Base-by-base conservation (phyloP, 2,329 filamentous ascomycete species). In the Penicillium sp. region DNA sequence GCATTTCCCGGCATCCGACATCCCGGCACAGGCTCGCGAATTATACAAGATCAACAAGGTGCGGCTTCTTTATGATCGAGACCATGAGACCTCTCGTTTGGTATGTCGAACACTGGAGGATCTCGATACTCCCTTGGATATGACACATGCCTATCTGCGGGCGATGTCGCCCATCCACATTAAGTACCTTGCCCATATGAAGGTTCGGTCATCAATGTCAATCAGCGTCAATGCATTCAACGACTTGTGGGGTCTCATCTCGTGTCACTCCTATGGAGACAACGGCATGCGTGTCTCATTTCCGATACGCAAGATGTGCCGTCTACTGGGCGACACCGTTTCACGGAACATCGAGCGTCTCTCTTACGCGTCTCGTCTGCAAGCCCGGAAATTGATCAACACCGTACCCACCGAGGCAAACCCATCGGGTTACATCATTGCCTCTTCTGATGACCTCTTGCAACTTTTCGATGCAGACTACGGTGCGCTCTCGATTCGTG, bases 161-260 rank as follows among this genome's bases (percentile, higher is more conserved):
- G 90, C 92, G 4, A 69, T 69, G 56, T 95, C 95, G 83, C 95
- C 90, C 1, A 90, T 91, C 0, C 92, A 95, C 38, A 71, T 95
- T 48, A 95, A 95, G 65, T 96, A 95, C 62, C 77, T 96, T 3
- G 81, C 76, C 5, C 91, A 96, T 66, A 96, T 96, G 91, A 87
- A 86, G 7, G 90, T 95, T 0, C 84, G 90, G n/a, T 90, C 90
- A 0, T 95, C 90, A 57, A 96, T 96, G 90, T 95, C 90, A 0
- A 91, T 96, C 54, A 95, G 90, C 1, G 89, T 96, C 64, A 94
- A 90, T 57, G 89, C 89, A 0, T 94, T 95, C 62, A 80, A 82
- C 60, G 88, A 95, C 61, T 74, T 96, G 0, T 96, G 91, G 92
- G 92, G 91, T 0, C 74, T 96, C 25, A 90, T 96, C 36, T 85